Conservation (phyloP, 106 monocot genomes). For the Xerophyta viscosa region DNA sequence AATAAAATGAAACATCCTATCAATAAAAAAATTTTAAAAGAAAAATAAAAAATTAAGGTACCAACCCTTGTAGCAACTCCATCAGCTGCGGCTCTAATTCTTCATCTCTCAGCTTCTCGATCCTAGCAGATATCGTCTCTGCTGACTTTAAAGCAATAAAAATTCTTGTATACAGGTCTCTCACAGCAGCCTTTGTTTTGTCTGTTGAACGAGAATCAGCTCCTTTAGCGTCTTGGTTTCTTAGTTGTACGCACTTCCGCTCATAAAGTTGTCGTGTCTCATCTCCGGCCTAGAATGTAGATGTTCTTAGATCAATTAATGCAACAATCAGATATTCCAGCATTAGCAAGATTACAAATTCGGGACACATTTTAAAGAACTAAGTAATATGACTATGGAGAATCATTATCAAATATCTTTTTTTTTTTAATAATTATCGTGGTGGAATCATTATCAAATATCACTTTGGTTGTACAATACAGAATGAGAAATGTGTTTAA, state of each 20-base stretch:
- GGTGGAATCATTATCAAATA: too few relatives aligned
- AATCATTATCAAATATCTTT: too few relatives aligned
- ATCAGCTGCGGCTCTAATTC: constrained; percentile 88
- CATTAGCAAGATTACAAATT: not conserved
- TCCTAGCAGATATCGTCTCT: constrained; percentile 75
- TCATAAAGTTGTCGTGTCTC: constrained; percentile 58
- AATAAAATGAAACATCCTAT: not conserved
- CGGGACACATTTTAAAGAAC: too few relatives aligned
- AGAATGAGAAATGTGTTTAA: too few relatives aligned
- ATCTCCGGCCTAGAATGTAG: constrained; percentile 64
- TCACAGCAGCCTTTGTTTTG: constrained; percentile 56
- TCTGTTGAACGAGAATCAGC: constrained; percentile 36
- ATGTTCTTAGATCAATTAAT: not conserved
- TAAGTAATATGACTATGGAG: too few relatives aligned
- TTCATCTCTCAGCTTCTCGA: constrained; percentile 79
- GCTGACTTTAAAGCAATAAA: constrained; percentile 63
- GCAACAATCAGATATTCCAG: not conserved
- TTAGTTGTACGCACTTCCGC: constrained; percentile 68
- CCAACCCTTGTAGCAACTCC: constrained; percentile 92
- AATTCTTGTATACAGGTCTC: constrained; percentile 82
- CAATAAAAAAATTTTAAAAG: not conserved
- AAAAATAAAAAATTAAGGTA: not conserved
- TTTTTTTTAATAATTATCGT: too few relatives aligned
- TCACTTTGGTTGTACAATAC: too few relatives aligned
- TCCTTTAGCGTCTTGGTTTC: constrained; percentile 62